These are phyloP conservation scores for Stromatinia cepivora DNA, from an alignment of 2,329 filamentous ascomycete species.

Conservation along the genomic window DNA sequence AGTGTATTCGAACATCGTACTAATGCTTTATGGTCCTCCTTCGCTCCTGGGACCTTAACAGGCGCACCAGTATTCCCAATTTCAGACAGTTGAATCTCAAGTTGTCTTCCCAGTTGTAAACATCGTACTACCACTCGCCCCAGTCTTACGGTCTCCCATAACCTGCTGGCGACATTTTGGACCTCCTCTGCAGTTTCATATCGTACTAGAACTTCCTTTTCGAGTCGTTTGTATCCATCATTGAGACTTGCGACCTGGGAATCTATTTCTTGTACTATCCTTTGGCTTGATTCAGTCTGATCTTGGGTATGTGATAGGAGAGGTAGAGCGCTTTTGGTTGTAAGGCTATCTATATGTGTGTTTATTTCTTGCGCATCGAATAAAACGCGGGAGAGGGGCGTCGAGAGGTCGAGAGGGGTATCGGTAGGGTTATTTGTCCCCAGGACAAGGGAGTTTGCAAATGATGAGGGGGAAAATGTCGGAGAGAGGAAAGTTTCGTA, in stretches of 20 bases:
- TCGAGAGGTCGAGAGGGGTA: constrained; percentile 87
- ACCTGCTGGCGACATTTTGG: constrained; percentile 69
- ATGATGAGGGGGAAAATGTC: constrained; percentile 74
- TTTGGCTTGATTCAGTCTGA: constrained; percentile 70
- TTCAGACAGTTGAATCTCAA: constrained; percentile 83
- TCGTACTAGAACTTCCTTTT: constrained; percentile 82
- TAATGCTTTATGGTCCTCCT: constrained; percentile 73
- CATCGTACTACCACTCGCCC: constrained; percentile 75
- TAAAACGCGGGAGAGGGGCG: constrained; percentile 86
- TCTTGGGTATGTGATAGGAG: constrained; percentile 75
- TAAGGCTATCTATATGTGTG: constrained; percentile 88
- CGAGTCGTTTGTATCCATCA: constrained; percentile 80
- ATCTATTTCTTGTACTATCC: constrained; percentile 75
- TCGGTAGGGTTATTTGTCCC: constrained; percentile 91
- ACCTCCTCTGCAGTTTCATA: constrained; percentile 86
- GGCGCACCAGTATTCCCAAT: constrained; percentile 45
- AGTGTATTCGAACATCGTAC: constrained; percentile 82
- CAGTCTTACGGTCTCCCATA: constrained; percentile 78
- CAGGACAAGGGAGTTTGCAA: constrained; percentile 86
- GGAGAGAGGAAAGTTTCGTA: constrained; percentile 88
- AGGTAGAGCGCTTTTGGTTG: constrained; percentile 78
- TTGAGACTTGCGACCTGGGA: constrained; percentile 77
- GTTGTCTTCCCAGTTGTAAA: constrained; percentile 77
- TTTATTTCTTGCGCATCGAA: constrained; percentile 98
- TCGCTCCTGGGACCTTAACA: constrained; percentile 41